These are phyloP conservation scores for Boletus insuetus DNA, from an alignment of 768 basidiomycete species.

Conservation along the genomic window DNA sequence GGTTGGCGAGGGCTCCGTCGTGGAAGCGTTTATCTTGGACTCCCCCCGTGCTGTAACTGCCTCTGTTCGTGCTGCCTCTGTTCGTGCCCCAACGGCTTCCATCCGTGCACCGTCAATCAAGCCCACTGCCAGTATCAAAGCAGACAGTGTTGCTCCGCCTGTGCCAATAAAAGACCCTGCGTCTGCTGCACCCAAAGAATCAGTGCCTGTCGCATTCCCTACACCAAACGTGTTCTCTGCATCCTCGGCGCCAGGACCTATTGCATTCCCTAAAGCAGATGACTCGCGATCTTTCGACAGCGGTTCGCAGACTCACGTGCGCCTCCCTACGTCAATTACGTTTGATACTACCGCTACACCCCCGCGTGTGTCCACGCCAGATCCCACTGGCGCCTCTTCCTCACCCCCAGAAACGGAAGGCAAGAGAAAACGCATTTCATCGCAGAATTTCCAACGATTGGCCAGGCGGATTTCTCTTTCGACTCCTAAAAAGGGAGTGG, in stretches of 20 bases:
- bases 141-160: slow-evolving; percentile 26
- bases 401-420: slow-evolving; percentile 63
- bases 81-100: slow-evolving; percentile 14
- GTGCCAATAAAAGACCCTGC: slow-evolving; percentile 29
- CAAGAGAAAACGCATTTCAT: slow-evolving; percentile 77
- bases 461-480: slow-evolving; percentile 70
- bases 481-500: slow-evolving; percentile 54
- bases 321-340: slow-evolving; percentile 44
- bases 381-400: slow-evolving; percentile 56
- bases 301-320: slow-evolving; percentile 25
- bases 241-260: slow-evolving; percentile 31
- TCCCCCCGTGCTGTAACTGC: slow-evolving; percentile 15
- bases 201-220: slow-evolving; percentile 9
- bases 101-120: slow-evolving; percentile 22
- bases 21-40: slow-evolving; percentile 1
- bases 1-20: slow-evolving; percentile 21
- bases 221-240: slow-evolving; percentile 35
- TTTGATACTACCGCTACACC: slow-evolving; percentile 60
- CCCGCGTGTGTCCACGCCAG: slow-evolving; percentile 71
- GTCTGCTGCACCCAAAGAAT: slow-evolving; percentile 19
- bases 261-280: slow-evolving; percentile 44
- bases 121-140: slow-evolving; percentile 19
- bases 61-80: slow-evolving; percentile 19
- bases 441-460: slow-evolving; percentile 82
- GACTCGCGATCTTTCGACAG: slow-evolving; percentile 31